These are phyloP conservation scores for Botrytis fabae DNA, from an alignment of 2,329 filamentous ascomycete genomes.

Conservation along the genomic window DNA sequence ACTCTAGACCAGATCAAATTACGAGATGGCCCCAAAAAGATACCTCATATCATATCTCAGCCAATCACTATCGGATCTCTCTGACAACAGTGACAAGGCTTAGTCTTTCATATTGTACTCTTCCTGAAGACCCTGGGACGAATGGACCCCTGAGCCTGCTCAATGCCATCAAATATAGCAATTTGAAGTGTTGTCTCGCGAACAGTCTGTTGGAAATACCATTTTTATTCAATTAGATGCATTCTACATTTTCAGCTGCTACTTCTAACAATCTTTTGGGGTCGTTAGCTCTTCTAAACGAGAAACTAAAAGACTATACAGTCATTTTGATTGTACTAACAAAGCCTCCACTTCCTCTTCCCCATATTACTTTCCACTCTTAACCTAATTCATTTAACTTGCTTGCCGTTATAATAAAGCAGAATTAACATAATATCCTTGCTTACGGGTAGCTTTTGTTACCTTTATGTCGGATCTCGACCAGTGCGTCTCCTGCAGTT, in stretches of 20 bases:
- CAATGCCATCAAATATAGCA: slow-evolving; percentile 1
- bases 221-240: background rate
- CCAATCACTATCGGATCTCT: background rate
- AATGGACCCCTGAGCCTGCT: slow-evolving; percentile 4
- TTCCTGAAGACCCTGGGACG: background rate
- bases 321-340: slow-evolving; percentile 1
- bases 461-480: slow-evolving; percentile 21
- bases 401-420: slow-evolving; percentile 6
- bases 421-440: background rate
- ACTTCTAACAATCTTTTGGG: slow-evolving; percentile 1
- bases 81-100: slow-evolving; percentile 13
- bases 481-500: slow-evolving; percentile 23
- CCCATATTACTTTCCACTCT: slow-evolving; percentile 15
- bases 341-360: background rate
- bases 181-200: slow-evolving; percentile 10
- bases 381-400: background rate
- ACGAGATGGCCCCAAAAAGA: slow-evolving; percentile 6
- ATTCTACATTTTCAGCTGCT: background rate
- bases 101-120: background rate
- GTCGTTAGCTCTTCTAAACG: slow-evolving; percentile 19
- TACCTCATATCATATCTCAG: background rate
- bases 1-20: slow-evolving; percentile 3
- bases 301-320: background rate
- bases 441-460: background rate
- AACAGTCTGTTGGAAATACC: slow-evolving; percentile 14